Evolutionary conservation across 768 basidiomycete species (phyloP).

Genomic region (Leccinum truebloodii): DNA sequence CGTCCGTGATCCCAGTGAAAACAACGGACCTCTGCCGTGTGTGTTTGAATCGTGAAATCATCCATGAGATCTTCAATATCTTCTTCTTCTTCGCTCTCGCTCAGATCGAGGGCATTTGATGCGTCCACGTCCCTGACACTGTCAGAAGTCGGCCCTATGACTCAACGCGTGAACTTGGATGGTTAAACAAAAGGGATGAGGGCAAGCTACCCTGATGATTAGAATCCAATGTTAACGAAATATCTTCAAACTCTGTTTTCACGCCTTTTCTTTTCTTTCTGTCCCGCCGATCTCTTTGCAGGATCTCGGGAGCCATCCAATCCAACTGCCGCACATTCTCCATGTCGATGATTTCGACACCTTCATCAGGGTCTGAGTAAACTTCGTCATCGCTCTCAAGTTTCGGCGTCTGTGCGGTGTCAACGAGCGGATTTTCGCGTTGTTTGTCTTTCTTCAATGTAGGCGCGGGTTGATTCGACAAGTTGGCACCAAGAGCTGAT

Average conservation of each 20-base stretch:
- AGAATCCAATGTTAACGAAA: slow-evolving; percentile 20
- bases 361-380: slow-evolving; percentile 87
- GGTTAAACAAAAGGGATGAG: neutral
- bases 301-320: slow-evolving; percentile 84
- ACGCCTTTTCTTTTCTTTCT: slow-evolving; percentile 36
- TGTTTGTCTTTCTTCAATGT: slow-evolving; percentile 47
- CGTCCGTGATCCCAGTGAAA: neutral
- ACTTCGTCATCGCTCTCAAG: slow-evolving; percentile 57
- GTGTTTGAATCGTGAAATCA: slow-evolving; percentile 55
- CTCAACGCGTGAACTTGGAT: neutral
- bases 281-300: slow-evolving; percentile 50
- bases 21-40: slow-evolving; percentile 40
- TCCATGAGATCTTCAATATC: slow-evolving; percentile 77
- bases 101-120: slow-evolving; percentile 66
- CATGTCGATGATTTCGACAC: slow-evolving; percentile 86
- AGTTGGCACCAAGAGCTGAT: slow-evolving; percentile 46
- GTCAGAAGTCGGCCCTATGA: slow-evolving; percentile 8
- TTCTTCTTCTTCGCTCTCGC: slow-evolving; percentile 78
- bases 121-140: slow-evolving; percentile 39
- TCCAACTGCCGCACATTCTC: slow-evolving; percentile 75
- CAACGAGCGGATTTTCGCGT: slow-evolving; percentile 26
- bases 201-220: slow-evolving; percentile 37
- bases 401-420: slow-evolving; percentile 32
- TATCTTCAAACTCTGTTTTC: slow-evolving; percentile 50
- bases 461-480: slow-evolving; percentile 52